Evolutionary conservation across 106 monocot genomes (phyloP).

Genomic region (Acanthochlamys bracteata): DNA sequence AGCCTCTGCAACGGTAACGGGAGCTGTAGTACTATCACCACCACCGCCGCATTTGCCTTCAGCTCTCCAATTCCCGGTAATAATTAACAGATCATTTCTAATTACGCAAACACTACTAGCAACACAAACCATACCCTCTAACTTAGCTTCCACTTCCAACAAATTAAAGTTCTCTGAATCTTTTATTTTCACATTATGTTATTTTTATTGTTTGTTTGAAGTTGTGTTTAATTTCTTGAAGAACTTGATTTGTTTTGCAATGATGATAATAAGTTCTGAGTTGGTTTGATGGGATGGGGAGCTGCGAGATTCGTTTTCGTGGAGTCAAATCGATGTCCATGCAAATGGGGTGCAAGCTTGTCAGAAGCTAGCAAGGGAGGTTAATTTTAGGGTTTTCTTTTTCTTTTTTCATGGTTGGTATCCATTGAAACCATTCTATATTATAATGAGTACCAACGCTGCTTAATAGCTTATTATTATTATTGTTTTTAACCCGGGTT

Average conservation of each 20-base stretch:
- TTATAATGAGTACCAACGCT: too few species aligned
- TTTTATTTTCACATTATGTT: background rate
- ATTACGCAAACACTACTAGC: background rate
- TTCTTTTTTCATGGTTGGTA: background rate
- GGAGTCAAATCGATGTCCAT: slow-evolving; percentile 77
- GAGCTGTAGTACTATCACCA: slow-evolving; percentile 8
- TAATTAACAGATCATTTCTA: background rate
- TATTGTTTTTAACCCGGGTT: too few species aligned
- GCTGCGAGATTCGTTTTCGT: slow-evolving; percentile 9
- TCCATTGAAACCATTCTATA: too few species aligned
- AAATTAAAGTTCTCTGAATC: too few species aligned
- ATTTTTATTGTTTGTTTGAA: background rate
- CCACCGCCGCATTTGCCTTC: slow-evolving; percentile 11
- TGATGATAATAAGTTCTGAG: background rate
- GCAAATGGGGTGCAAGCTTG: slow-evolving; percentile 60
- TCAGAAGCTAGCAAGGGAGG: slow-evolving; percentile 17
- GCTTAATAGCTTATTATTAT: too few species aligned
- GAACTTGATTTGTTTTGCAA: background rate
- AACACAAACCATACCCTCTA: background rate
- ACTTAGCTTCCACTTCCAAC: too few species aligned
- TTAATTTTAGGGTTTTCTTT: slow-evolving; percentile 19
- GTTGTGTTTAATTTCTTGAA: background rate
- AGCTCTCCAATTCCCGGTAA: slow-evolving; percentile 16
- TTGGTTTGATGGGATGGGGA: background rate
- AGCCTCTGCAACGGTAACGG: slow-evolving; percentile 29